phyloP scores from a whole-genome alignment of 139 green algal genomes.

The Tetraselmis chui region DNA sequence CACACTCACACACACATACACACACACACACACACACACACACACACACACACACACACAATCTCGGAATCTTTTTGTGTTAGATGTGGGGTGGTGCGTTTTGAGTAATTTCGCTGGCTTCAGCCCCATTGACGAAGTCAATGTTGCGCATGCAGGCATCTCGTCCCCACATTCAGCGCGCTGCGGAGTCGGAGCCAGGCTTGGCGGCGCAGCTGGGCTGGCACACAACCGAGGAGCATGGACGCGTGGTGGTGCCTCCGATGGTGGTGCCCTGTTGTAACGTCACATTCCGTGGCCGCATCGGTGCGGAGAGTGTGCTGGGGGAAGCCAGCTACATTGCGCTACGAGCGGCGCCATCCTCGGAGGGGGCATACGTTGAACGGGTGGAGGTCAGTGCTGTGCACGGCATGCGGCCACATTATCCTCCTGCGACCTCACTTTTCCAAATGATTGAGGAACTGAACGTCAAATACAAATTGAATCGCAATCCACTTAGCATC shows the following conservation, averaged over 20 bases:
- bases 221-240: not conserved
- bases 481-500: too few relatives aligned
- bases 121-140: too few relatives aligned
- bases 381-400: not conserved
- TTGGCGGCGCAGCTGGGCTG: not conserved
- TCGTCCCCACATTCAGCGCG: not conserved
- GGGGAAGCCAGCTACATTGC: not conserved
- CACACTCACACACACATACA: too few relatives aligned
- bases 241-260: not conserved
- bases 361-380: not conserved
- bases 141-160: not conserved
- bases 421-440: too few relatives aligned
- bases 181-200: not conserved
- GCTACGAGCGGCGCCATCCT: not conserved
- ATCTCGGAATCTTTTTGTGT: too few relatives aligned
- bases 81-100: too few relatives aligned
- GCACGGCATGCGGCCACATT: too few relatives aligned
- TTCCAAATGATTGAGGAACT: too few relatives aligned
- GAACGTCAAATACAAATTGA: too few relatives aligned
- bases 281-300: not conserved
- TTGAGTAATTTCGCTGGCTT: too few relatives aligned
- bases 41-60: too few relatives aligned
- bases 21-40: too few relatives aligned
- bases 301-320: not conserved
- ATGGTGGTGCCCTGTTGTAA: not conserved